These are phyloP conservation scores for Naumovozyma castellii DNA, from an alignment of 805 yeast genomes.

Conservation along the genomic window DNA sequence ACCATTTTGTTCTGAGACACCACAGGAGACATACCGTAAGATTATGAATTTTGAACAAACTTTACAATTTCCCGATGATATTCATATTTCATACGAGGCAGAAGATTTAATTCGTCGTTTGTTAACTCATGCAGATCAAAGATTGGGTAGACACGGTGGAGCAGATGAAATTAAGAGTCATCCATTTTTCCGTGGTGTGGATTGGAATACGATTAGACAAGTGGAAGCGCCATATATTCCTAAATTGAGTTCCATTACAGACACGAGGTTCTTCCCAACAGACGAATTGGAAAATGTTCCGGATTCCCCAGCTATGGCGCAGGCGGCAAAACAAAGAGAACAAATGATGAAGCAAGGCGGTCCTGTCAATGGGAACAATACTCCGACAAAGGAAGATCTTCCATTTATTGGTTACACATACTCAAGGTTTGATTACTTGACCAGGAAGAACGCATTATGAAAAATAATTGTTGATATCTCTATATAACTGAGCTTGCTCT, in stretches of 20 bases:
- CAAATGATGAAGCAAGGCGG: conserved; percentile 37
- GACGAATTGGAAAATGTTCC: conserved; percentile 94
- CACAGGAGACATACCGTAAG: conserved; percentile 87
- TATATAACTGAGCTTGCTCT: no score
- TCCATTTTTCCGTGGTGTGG: conserved; percentile 92
- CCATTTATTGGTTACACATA: conserved; percentile 97
- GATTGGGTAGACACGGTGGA: conserved; percentile 84
- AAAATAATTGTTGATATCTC: neutral
- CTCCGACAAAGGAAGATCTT: conserved; percentile 57
- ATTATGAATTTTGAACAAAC: conserved; percentile 88
- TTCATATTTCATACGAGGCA: conserved; percentile 78
- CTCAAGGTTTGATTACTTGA: conserved; percentile 86
- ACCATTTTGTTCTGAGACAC: conserved; percentile 90
- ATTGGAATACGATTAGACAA: conserved; percentile 80
- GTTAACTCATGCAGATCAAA: conserved; percentile 65
- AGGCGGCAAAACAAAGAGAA: conserved; percentile 59
- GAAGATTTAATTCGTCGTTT: conserved; percentile 76
- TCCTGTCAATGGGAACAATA: conserved; percentile 35
- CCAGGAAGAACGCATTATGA: conserved; percentile 51
- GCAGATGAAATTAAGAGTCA: conserved; percentile 85
- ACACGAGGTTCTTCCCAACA: conserved; percentile 95
- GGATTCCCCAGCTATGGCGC: conserved; percentile 67
- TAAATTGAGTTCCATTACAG: conserved; percentile 82
- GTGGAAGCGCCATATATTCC: conserved; percentile 94
- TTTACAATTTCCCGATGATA: conserved; percentile 80